Base-by-base conservation (phyloP, 2,329 filamentous ascomycete species). In the Fusarium sp. region DNA sequence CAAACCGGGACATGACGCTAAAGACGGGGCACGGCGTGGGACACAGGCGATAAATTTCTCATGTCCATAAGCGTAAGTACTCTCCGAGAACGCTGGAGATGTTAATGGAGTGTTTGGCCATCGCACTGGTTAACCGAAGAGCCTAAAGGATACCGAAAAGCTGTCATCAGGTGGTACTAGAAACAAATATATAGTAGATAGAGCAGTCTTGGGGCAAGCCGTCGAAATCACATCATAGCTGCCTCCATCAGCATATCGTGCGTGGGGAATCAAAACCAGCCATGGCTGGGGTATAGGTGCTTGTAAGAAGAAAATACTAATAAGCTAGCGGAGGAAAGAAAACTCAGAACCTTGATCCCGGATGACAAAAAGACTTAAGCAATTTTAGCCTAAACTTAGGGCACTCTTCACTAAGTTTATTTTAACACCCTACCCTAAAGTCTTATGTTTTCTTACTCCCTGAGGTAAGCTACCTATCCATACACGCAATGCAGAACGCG, bases 1-100 rank as follows among this genome's bases (percentile, higher is more conserved):
- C 67, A 78, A 76, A 69, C 75, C 75, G 74, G 75, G 65, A 57
- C 15, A 47, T 51, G 61, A 66, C 60, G 71, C 69, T 73, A 69
- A 63, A 60, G 53, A 61, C 45, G 51, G 41, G 26, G 61, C 60
- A 56, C 58, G 24, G 63, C 38, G 58, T 70, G 73, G 56, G 58
- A 55, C 36, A 42, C 38, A 48, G 45, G 51, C 32, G 59, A 71
- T 58, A 66, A 74, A 66, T 69, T 74, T 56, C 74, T 69, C 66
- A 73, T 59, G 32, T 24, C 38, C 47, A 38, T 67, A 56, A 51
- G 56, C 4, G 26, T 48, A 50, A 13, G 51, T 30, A 39, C 55
- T 44, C 32, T 24, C 62, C 42, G 28, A 32, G 24, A 41, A 45
- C 22, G 28, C 17, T 35, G 35, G 7, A 17, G 48, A 42, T 30